Conservation (phyloP, 139 green algal genomes). For the Tetradesmus lagerheimii region DNA sequence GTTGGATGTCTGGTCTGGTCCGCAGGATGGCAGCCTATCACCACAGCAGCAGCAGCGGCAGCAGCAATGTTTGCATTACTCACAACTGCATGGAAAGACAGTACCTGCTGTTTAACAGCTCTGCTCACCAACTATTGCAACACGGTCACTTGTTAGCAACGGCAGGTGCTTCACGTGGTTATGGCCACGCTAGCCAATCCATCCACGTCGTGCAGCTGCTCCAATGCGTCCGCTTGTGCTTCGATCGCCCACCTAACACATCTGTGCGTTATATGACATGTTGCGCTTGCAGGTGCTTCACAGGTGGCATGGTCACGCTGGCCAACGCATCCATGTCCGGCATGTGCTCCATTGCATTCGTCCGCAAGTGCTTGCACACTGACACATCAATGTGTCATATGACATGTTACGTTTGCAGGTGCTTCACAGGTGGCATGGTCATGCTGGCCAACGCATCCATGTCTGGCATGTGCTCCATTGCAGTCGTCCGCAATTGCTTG, state of each 20-base stretch:
- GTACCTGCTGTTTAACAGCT: too few species aligned
- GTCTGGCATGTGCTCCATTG: slow-evolving; percentile 20
- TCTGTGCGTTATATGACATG: too few species aligned
- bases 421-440: not conserved
- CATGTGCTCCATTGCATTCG: not conserved
- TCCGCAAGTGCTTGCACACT: too few species aligned
- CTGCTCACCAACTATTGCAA: too few species aligned
- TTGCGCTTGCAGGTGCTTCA: not conserved
- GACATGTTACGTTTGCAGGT: not conserved
- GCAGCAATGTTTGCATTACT: too few species aligned
- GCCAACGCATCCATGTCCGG: slow-evolving; percentile 15
- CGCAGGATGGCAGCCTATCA: not conserved
- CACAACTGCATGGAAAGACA: too few species aligned
- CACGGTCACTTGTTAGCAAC: too few species aligned
- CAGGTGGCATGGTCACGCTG: slow-evolving; percentile 13
- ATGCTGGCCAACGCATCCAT: slow-evolving; percentile 16
- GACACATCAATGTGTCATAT: not conserved
- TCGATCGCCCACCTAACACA: not conserved
- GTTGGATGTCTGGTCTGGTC: not conserved
- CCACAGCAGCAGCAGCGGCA: not conserved
- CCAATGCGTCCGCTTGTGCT: too few species aligned
- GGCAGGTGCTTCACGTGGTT: too few species aligned
- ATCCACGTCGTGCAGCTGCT: not conserved
- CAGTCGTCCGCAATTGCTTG: too few species aligned
- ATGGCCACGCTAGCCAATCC: not conserved